These are phyloP conservation scores for Cryphonectria naterciae DNA, from an alignment of 2,329 filamentous ascomycete species.

Conservation along the genomic window DNA sequence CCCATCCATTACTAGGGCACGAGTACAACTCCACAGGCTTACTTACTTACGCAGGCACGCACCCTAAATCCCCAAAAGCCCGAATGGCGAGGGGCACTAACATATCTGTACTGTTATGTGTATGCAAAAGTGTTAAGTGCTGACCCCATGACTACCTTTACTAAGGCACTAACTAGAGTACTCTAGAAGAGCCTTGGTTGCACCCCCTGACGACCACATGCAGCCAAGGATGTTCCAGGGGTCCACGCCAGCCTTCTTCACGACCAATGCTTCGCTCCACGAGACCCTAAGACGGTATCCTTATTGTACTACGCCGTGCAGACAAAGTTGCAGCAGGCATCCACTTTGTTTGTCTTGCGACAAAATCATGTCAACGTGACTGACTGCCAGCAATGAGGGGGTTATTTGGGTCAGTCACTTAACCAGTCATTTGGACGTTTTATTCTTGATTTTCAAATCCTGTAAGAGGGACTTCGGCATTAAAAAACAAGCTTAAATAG, in stretches of 20 bases:
- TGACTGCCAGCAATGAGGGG: neutral
- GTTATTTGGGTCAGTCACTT: neutral
- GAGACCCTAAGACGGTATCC: neutral
- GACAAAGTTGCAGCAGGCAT: too few species aligned
- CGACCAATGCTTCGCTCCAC: neutral
- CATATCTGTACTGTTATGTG: neutral
- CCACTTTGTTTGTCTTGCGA: neutral
- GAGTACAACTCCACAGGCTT: neutral
- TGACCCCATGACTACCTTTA: neutral
- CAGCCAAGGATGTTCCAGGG: neutral
- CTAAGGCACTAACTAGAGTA: neutral
- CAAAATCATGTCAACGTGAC: neutral
- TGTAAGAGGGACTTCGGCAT: neutral
- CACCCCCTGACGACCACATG: slow-evolving; percentile 12
- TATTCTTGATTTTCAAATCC: neutral
- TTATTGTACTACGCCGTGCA: neutral
- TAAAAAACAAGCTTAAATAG: neutral
- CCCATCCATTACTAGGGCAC: neutral
- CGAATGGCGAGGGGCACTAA: slow-evolving; percentile 2
- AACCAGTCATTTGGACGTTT: neutral
- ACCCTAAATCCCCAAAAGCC: neutral
- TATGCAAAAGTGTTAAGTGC: neutral
- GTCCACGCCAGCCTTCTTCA: neutral
- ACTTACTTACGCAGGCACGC: neutral
- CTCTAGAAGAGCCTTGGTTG: neutral